These are phyloP conservation scores for Suillus decipiens DNA, from an alignment of 768 basidiomycete genomes.

Conservation along the genomic window DNA sequence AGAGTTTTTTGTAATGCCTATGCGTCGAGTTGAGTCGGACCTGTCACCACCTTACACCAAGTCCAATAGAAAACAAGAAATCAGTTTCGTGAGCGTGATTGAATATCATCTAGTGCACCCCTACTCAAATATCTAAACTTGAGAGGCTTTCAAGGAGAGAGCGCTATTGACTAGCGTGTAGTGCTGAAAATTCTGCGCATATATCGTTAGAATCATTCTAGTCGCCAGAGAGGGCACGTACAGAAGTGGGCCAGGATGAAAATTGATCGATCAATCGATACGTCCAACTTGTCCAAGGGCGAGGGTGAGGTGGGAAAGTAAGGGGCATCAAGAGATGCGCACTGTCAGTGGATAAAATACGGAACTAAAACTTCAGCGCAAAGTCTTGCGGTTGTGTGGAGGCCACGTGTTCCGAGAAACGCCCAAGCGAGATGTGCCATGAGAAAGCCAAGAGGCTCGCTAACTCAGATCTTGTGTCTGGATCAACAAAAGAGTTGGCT, in stretches of 20 bases:
- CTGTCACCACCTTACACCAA: background rate
- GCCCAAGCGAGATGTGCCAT: background rate
- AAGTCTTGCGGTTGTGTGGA: background rate
- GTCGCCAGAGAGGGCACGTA: background rate
- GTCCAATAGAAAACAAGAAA: too few species aligned
- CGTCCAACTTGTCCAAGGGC: too few species aligned
- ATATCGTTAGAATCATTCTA: background rate
- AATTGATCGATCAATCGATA: too few species aligned
- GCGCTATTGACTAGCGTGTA: background rate
- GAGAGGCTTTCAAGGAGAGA: background rate
- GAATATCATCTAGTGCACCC: too few species aligned
- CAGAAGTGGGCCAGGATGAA: background rate
- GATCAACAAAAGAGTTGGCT: background rate
- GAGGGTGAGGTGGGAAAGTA: too few species aligned
- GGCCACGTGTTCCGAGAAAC: background rate
- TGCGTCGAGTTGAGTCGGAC: background rate
- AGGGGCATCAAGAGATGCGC: too few species aligned
- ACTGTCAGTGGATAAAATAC: background rate
- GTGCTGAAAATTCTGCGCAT: background rate
- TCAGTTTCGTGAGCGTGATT: too few species aligned
- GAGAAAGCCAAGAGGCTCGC: too few species aligned
- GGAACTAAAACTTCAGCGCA: background rate
- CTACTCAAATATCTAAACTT: background rate
- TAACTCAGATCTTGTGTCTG: too few species aligned
- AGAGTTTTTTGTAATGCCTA: background rate